Base-by-base conservation (phyloP, 768 basidiomycete species). In the Collybia nuda region DNA sequence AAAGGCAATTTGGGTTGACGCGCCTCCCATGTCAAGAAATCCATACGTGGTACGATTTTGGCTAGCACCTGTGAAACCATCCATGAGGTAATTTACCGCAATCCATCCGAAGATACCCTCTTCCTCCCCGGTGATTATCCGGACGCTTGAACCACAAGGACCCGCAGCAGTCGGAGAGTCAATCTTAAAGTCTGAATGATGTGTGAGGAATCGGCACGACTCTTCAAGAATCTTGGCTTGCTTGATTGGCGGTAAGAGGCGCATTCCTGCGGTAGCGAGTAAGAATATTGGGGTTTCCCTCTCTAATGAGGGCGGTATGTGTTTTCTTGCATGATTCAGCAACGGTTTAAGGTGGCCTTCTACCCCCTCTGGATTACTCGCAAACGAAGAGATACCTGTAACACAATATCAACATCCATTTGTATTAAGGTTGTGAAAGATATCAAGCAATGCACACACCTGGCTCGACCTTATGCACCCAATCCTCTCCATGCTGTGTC, bases 61-160 rank as follows among this genome's bases (percentile, higher is more conserved):
- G 47, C 67, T 71, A 0, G 68, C 67, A 8, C 77, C 77, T 6
- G 74, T 75, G 62, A 99, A 99, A 1, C 95, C 96, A 62, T 98
- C 90, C 92, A 98, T 95, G 43, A 98, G 85, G 67, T 99, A 98
- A 69, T 98, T 99, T 60, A 98, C 93, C 0, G 95, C 94, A 50
- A 99, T 93, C 97, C 97, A 99, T 0, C 97, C 97, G 68, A 94
- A 98, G 38, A 98, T 73, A 0, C 97, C 97, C 63, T 99, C 97
- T 68, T 99, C 97, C 68, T 98, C 95, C 51, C 97, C 97, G 2
- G 92, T 91, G 60, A 98, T 98, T 54, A 98, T 93, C 39, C 88
- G 85, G 2, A 98, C 84, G 59, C 88, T 94, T 42, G 90, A 82
- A n/a, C 91, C 91, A 66, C 96, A 99, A 2, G 91, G 92, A 8